Conservation (phyloP, 1,284 basidiomycete genomes). For the Boletus smithii region DNA sequence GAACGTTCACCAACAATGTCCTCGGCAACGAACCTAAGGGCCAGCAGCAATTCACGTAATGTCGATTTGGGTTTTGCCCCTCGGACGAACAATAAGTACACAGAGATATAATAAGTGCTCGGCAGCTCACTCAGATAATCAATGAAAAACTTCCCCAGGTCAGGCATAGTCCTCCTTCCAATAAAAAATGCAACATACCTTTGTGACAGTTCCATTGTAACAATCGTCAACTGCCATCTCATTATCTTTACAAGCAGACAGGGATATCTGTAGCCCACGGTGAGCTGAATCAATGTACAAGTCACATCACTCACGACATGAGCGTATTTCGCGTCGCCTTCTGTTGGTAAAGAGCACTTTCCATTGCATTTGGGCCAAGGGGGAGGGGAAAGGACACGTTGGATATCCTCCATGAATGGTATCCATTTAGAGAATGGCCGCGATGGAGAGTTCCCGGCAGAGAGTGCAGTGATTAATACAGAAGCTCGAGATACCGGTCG, state of each 20-base stretch:
- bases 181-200: conserved; percentile 6
- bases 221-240: conserved; percentile 25
- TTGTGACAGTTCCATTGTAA: conserved; percentile 20
- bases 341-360: conserved; percentile 8
- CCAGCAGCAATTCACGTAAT: conserved; percentile 16
- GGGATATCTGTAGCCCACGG: conserved; percentile 19
- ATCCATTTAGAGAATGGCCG: conserved; percentile 9
- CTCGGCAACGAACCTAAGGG: conserved; percentile 23
- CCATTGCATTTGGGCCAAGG: conserved; percentile 22
- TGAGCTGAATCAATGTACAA: neutral
- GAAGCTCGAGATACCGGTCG: conserved; percentile 14
- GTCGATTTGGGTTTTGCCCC: conserved; percentile 26
- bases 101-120: neutral
- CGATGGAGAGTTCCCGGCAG: conserved; percentile 19
- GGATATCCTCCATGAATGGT: conserved; percentile 10
- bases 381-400: conserved; percentile 21
- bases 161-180: neutral
- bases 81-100: conserved; percentile 6
- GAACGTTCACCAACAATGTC: neutral
- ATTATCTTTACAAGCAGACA: conserved; percentile 29
- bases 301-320: conserved; percentile 23
- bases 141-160: conserved; percentile 27
- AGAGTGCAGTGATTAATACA: conserved; percentile 16
- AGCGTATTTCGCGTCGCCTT: conserved; percentile 11
- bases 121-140: conserved; percentile 26